Evolutionary conservation across 805 yeast species (phyloP), one percentile per base, ranked within the genome.

Genomic region (Priceomyces castillae): DNA sequence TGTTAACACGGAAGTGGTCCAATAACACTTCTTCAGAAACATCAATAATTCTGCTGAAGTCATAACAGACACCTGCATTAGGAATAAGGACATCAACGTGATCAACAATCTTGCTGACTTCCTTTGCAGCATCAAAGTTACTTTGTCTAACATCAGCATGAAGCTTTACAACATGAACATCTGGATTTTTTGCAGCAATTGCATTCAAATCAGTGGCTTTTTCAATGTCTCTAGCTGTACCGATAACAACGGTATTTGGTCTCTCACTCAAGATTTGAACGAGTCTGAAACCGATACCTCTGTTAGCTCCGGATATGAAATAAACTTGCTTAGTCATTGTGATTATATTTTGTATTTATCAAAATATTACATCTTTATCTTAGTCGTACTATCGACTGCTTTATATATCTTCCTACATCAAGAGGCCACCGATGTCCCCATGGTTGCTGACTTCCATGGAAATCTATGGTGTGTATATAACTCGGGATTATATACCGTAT

Each of bases 271-370:
- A 47, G 31, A 52, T 51, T 34, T 60, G 56, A 2, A 55, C 62
- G 6, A 71, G 49, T 1, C 55, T 58, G 14, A 58, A 57, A 4
- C 77, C 77, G 39, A 73, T 64, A 3, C 77, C 77, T 43, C 71
- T 58, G 17, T 71, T 67, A 16, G 71, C 71, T 11, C 78, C 77
- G 1, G 73, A 62, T 18, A 54, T 39, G 9, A 56, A 48, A 31
- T 49, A 47, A n/a, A n/a, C n/a, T 9, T n/a, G n/a, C n/a, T n/a
- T n/a, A n/a, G n/a, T n/a, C n/a, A n/a, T n/a, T n/a, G n/a, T n/a
- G n/a, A n/a, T n/a, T n/a, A n/a, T n/a, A n/a, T n/a, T n/a, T n/a
- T n/a, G n/a, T n/a, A n/a, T n/a, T n/a, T n/a, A n/a, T n/a, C n/a
- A n/a, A n/a, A n/a, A n/a, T n/a, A n/a, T n/a, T n/a, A n/a, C n/a